These are phyloP conservation scores for Nitzschia sp. DNA, from an alignment of 108 stramenopile genomes.

Conservation along the genomic window DNA sequence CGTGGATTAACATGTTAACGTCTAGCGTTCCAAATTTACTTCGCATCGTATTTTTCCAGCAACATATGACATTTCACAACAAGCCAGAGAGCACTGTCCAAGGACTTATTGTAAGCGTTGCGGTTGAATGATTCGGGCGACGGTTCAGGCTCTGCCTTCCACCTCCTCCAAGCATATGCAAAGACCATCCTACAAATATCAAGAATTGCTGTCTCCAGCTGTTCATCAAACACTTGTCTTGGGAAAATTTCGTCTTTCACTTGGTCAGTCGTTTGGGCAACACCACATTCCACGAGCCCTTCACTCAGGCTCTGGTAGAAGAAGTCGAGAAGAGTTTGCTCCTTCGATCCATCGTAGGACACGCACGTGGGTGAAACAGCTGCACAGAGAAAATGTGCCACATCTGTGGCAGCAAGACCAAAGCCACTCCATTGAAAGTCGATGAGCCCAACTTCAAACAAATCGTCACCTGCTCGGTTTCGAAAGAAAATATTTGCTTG, in stretches of 20 bases:
- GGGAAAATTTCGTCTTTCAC: constrained; percentile 36
- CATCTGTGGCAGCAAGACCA: constrained; percentile 75
- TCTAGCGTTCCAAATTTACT: neutral
- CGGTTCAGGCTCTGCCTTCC: constrained; percentile 45
- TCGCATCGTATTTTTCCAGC: constrained; percentile 7
- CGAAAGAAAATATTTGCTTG: constrained; percentile 71
- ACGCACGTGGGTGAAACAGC: constrained; percentile 40
- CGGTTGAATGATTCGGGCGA: constrained; percentile 50
- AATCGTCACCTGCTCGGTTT: constrained; percentile 2
- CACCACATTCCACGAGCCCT: constrained; percentile 49
- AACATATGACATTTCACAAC: constrained; percentile 50
- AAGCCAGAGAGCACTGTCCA: constrained; percentile 57
- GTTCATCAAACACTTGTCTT: constrained; percentile 35
- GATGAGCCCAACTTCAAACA: constrained; percentile 57
- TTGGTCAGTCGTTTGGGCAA: constrained; percentile 31
- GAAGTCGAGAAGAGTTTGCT: constrained; percentile 39
- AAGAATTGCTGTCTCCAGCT: constrained; percentile 60
- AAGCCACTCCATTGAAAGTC: constrained; percentile 78
- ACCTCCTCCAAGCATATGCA: constrained; percentile 66
- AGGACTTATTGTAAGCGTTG: constrained; percentile 64
- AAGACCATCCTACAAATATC: constrained; percentile 65
- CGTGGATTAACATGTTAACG: too few species aligned
- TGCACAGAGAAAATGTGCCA: constrained; percentile 62
- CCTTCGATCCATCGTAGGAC: constrained; percentile 42
- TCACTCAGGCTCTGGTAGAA: constrained; percentile 42